Evolutionary conservation across 805 yeast species (phyloP), one percentile per base, ranked within the genome.

Genomic region (Lipomyces kockii): DNA sequence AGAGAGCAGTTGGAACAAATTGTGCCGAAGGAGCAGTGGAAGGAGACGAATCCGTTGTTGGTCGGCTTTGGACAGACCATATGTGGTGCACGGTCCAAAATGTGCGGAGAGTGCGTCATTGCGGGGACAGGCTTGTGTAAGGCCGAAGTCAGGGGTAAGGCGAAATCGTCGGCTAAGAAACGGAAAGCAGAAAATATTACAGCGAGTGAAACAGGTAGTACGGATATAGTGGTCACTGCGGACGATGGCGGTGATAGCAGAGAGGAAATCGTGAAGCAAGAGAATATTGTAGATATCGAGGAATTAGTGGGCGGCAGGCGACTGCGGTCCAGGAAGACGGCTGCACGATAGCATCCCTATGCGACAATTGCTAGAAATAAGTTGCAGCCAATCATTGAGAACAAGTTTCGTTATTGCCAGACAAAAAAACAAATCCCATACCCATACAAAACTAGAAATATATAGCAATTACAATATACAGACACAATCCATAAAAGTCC

Each of bases 21-120:
- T 95, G 78, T 93, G 11, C 93, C 96, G 0, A 78, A 75, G 58
- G 86, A 86, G 43, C 82, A 85, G 58, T 93, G 98, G 98, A 81
- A 83, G 11, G 97, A 91, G 65, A 87, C 94, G 53, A 93, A 93
- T 76, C 97, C 97, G 0, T 77, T 89, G 9, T 78, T 94, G 6
- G 98, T 93, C 8, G 98, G 98, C 3, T 93, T 92, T 81, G 98
- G 98, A 12, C 98, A 93, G 77, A 87, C 89, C 0, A 84, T 93
- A 2, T 93, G 98, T 76, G 73, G 74, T 11, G 82, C 88, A 63
- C 87, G 87, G 3, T 76, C 83, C 12, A 78, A 82, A 59, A 82
- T 89, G 68, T 92, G 97, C 78, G 93, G 89, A 74, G 71, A 88
- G 6, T 92, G 97, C 73, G 74, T 84, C 2, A 78, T 88, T 73